Evolutionary conservation across 495 filamentous ascomycete species (phyloP), one percentile per base, ranked within the genome.

Genomic region (Lophium mytilinum): DNA sequence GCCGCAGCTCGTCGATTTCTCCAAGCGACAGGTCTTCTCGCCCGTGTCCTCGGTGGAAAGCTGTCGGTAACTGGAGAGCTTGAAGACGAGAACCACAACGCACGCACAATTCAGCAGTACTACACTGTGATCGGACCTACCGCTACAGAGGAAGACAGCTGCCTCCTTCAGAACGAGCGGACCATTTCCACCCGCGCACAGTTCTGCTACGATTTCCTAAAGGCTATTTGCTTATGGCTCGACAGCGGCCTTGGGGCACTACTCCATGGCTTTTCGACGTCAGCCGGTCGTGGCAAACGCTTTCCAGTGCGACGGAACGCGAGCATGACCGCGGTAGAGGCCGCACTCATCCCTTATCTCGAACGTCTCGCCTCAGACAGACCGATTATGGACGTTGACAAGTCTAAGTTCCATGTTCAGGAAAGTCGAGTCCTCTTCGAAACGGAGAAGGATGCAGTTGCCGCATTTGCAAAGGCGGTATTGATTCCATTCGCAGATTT

Each of bases 21-120:
- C 5, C 84, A 86, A 69, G 84, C 83, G n/a, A 73, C 81, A 21
- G 85, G 85, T 24, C 79, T 80, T 9, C 64, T 88, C 17, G 71
- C 81, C 14, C 69, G 75, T 21, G 73, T 77, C 7, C 68, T 88
- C 14, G 80, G 80, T 49, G 78, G 77, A 9, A 68, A 67, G 48
- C 53, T 77, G 0, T 71, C 72, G 19, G 72, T 66, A 10, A 66
- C 68, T 14, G 70, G 70, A 35, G 37, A 56, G 45, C 48, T 53
- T 14, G 64, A 67, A 37, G 64, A 61, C 3, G 24, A 30, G 3
- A 6, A 30, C 6, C 24, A 6, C 2, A 30, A 30, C 6, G 24
- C 24, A 30, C 6, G 24, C 6, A 61, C 62, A 0, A 54, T 58
- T 3, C 55, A 72, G 36, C 66, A 69, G 5, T 52, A 68, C n/a